Evolutionary conservation across 1,284 basidiomycete genomes (phyloP).

Genomic region (Ceratobasidium theobromae): DNA sequence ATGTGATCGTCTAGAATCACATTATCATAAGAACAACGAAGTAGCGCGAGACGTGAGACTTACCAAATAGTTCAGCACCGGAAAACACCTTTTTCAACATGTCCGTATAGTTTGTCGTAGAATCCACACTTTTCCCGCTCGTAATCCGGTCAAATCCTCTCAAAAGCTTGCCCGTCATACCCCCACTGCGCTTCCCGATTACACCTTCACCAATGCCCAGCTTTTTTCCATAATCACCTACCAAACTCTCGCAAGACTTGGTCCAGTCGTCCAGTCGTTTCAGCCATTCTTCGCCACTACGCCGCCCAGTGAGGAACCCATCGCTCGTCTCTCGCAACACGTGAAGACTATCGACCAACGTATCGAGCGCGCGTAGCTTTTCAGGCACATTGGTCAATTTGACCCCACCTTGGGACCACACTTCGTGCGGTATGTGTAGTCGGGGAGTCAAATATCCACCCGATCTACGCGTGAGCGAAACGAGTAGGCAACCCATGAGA

Average conservation of each 20-base stretch:
- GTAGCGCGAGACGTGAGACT: slow-evolving; percentile 32
- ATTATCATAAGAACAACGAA: background rate
- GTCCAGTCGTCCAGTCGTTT: slow-evolving; percentile 69
- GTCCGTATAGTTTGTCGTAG: slow-evolving; percentile 82
- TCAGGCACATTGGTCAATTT: slow-evolving; percentile 79
- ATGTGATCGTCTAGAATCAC: slow-evolving; percentile 73
- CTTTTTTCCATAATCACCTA: slow-evolving; percentile 85
- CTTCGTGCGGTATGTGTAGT: slow-evolving; percentile 83
- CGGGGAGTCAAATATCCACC: slow-evolving; percentile 88
- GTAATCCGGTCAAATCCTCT: slow-evolving; percentile 88
- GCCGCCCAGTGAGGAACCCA: slow-evolving; percentile 67
- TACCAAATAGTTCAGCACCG: slow-evolving; percentile 69
- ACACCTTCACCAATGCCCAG: slow-evolving; percentile 82
- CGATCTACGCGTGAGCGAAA: slow-evolving; percentile 76
- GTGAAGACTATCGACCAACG: slow-evolving; percentile 73
- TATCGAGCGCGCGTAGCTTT: slow-evolving; percentile 82
- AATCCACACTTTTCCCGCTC: slow-evolving; percentile 86
- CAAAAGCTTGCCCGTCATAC: slow-evolving; percentile 77
- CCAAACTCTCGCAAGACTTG: slow-evolving; percentile 78
- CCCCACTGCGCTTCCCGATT: slow-evolving; percentile 69
- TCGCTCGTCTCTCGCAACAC: slow-evolving; percentile 66
- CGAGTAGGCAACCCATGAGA: slow-evolving; percentile 77
- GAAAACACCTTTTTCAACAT: slow-evolving; percentile 74
- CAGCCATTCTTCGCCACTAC: slow-evolving; percentile 72
- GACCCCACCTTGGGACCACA: slow-evolving; percentile 88